A percentile compares a stretch with the other conserved stretches of the same genome.
These are phyloP conservation scores for Entelexis paramagnoliae DNA, from an alignment of 1,139 yeast genomes.

Conservation along the genomic window DNA sequence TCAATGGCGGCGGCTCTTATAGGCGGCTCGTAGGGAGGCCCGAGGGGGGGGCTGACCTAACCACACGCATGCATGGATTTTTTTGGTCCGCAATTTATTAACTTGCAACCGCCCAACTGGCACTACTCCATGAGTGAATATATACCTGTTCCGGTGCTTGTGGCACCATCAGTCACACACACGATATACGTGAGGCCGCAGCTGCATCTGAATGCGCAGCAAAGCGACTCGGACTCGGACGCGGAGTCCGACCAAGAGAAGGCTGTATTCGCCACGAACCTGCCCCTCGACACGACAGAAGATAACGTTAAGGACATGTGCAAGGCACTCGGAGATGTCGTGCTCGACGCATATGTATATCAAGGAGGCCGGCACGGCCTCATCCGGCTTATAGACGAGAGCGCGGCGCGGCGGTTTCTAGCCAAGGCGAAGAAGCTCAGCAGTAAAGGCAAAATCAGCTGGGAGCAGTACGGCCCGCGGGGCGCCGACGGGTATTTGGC, in stretches of 20 bases:
- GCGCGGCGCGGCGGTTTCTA: slow-evolving; percentile 59
- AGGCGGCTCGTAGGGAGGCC: too few relatives aligned
- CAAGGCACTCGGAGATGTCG: slow-evolving; percentile 47
- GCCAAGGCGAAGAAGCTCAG: slow-evolving; percentile 46
- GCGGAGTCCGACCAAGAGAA: slow-evolving; percentile 28
- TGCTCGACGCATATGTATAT: slow-evolving; percentile 42
- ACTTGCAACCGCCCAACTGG: neutral
- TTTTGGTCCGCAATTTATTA: neutral
- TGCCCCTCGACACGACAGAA: slow-evolving; percentile 54
- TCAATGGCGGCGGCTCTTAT: too few relatives aligned
- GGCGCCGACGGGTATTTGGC: slow-evolving; percentile 27
- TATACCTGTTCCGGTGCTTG: slow-evolving; percentile 18
- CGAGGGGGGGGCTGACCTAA: neutral
- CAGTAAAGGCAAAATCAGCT: slow-evolving; percentile 25
- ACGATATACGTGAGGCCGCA: slow-evolving; percentile 29
- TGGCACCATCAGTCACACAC: slow-evolving; percentile 23
- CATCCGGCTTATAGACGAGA: slow-evolving; percentile 63
- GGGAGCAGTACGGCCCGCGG: slow-evolving; percentile 34
- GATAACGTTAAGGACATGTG: slow-evolving; percentile 49
- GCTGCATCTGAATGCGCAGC: slow-evolving; percentile 15
- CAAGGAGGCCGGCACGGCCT: slow-evolving; percentile 43
- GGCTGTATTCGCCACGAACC: slow-evolving; percentile 55
- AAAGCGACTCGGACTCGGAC: slow-evolving; percentile 6
- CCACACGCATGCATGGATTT: neutral
- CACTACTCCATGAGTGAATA: slow-evolving; percentile 13